These are phyloP conservation scores for Pseudocercospora vitis DNA, from an alignment of 2,329 filamentous ascomycete genomes.

Conservation along the genomic window DNA sequence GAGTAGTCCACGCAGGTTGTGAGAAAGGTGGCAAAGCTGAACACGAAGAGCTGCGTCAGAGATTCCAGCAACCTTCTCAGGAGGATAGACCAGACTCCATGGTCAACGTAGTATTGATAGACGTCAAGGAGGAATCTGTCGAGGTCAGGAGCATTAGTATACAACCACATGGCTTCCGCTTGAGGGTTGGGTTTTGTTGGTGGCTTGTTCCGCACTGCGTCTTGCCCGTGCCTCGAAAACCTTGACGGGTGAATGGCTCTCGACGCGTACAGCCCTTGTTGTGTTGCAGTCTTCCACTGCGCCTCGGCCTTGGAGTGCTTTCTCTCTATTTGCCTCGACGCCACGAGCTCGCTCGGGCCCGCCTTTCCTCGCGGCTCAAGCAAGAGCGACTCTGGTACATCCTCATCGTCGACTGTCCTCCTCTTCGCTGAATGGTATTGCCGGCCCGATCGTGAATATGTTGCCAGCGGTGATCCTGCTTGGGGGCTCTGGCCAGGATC, in stretches of 20 bases:
- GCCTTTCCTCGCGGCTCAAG: constrained; percentile 52
- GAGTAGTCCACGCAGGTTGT: constrained; percentile 82
- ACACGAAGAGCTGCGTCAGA: constrained; percentile 78
- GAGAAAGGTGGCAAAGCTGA: constrained; percentile 78
- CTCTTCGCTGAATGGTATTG: constrained; percentile 36
- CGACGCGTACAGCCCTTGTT: constrained; percentile 46
- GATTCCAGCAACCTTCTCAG: constrained; percentile 70
- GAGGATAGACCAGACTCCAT: constrained; percentile 82
- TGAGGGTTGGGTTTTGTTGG: constrained; percentile 54
- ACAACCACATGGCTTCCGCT: constrained; percentile 85
- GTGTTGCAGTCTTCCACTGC: constrained; percentile 53
- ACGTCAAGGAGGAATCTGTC: constrained; percentile 84
- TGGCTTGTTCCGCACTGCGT: constrained; percentile 26
- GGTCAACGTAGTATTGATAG: constrained; percentile 80
- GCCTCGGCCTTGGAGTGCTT: constrained; percentile 37
- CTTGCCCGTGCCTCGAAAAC: constrained; percentile 16
- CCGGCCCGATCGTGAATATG: constrained; percentile 42
- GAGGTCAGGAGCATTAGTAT: constrained; percentile 86
- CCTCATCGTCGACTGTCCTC: constrained; percentile 56
- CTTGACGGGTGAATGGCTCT: constrained; percentile 18
- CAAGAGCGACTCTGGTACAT: constrained; percentile 64
- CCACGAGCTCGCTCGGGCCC: constrained; percentile 14
- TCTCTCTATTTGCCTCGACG: constrained; percentile 12
- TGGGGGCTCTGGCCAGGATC: constrained; percentile 50
- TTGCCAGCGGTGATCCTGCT: constrained; percentile 19